Base-by-base conservation (phyloP, 768 basidiomycete genomes). In the Tulasnella sp. region DNA sequence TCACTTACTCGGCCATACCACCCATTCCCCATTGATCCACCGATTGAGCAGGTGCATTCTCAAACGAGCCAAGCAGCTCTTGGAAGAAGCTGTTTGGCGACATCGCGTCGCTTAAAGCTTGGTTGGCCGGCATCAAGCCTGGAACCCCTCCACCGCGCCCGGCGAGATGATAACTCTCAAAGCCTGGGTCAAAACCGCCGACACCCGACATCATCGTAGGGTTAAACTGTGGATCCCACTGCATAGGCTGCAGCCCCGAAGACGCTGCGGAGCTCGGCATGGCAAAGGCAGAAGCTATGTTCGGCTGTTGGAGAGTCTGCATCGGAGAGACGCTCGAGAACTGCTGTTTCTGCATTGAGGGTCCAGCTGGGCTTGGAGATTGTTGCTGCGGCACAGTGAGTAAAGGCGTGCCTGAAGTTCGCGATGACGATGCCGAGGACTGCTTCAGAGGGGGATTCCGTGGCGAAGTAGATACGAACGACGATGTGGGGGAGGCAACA, bases 61-160 rank as follows among this genome's bases (percentile, higher is more conserved):
- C 39, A 22, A 65, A 65, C 7, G 64, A 36, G 11, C 64, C 64
- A 36, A 65, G 39, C n/a, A 65, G 34, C 39, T 65, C 64, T 29
- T 65, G 64, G 64, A 65, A 65, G 34, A 65, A 65, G 64, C 71
- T 72, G 34, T 22, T 64, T 19, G 62, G 73, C 36, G 37, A 52
- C 52, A 39, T n/a, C 4, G 63, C 62, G 32, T 59, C 52, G 52
- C 52, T 59, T 17, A 59, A 29, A 5, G 52, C 52, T 29, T 59
- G 22, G 11, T 59, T 5, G 4, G 26, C 52, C 32, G 52, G 52
- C 52, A 59, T 22, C 52, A 59, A 59, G 11, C n/a, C 52, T 8
- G 52, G 52, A 29, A 29, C 26, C 6, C 52, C 52, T 19, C 52
- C 52, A 2, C 52, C 52, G 8, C 52, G 52, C 22, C 52, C 52